These are phyloP conservation scores for Coccinonectria pachysandricola DNA, from an alignment of 2,329 filamentous ascomycete genomes.

Conservation along the genomic window DNA sequence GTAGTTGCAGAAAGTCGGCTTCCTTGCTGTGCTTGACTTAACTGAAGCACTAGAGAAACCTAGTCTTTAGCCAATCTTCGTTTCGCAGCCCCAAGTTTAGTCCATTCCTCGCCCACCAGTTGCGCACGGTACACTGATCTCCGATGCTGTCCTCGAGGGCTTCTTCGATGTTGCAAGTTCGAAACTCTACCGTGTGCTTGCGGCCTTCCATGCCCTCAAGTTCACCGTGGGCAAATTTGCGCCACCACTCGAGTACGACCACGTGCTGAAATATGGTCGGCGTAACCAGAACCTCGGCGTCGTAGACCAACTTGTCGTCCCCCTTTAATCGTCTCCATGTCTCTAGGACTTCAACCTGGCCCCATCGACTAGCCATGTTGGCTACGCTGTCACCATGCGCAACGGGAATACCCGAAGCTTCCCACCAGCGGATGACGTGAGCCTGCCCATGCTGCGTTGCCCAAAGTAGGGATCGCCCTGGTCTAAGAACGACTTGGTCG, in stretches of 20 bases:
- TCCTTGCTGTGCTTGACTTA: no score
- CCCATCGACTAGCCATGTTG: constrained; percentile 74
- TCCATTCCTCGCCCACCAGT: constrained; percentile 83
- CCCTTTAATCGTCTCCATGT: constrained; percentile 68
- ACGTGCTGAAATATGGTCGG: constrained; percentile 82
- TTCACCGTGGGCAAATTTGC: constrained; percentile 50
- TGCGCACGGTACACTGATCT: constrained; percentile 61
- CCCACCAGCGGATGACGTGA: constrained; percentile 79
- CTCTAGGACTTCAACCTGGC: constrained; percentile 73
- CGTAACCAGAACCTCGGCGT: constrained; percentile 72
- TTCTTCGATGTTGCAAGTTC: constrained; percentile 92
- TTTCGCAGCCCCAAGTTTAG: constrained; percentile 72
- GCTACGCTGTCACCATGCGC: constrained; percentile 73
- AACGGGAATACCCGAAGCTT: constrained; percentile 67
- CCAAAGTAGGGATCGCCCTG: constrained; percentile 73
- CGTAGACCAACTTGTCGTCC: constrained; percentile 58
- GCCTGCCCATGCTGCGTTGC: constrained; percentile 75
- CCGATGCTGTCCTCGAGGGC: constrained; percentile 79
- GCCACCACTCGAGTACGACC: constrained; percentile 88
- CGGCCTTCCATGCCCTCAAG: constrained; percentile 43
- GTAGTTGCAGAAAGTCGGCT: no score
- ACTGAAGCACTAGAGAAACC: constrained; percentile 50
- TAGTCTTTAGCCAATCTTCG: constrained; percentile 82
- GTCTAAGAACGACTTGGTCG: constrained; percentile 54
- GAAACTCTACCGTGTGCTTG: constrained; percentile 71